Evolutionary conservation across 2,329 filamentous ascomycete species (phyloP).

Genomic region (Phyllosticta citriasiana): DNA sequence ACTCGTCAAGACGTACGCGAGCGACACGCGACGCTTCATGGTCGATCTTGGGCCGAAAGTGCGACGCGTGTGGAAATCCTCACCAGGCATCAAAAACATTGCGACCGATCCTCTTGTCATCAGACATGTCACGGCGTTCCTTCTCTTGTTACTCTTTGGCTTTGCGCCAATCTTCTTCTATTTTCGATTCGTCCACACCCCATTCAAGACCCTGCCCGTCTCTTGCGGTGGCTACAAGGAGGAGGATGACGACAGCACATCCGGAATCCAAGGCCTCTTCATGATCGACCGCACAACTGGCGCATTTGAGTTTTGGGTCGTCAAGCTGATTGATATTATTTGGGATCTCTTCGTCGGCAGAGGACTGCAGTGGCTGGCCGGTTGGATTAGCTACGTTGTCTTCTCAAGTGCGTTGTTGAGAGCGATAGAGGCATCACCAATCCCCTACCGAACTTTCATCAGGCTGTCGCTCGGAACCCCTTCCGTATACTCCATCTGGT

Average conservation of each 20-base stretch:
- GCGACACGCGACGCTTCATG: too few relatives aligned
- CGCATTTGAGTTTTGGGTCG: constrained; percentile 20
- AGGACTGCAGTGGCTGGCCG: constrained; percentile 23
- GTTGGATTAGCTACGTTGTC: constrained; percentile 21
- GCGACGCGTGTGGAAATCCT: too few relatives aligned
- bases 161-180: too few relatives aligned
- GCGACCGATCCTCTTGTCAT: too few relatives aligned
- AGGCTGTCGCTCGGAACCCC: constrained; percentile 22
- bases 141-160: too few relatives aligned
- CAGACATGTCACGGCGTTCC: too few relatives aligned
- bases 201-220: background rate
- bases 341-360: constrained; percentile 27
- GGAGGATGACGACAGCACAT: background rate
- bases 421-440: constrained; percentile 24
- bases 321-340: constrained; percentile 25
- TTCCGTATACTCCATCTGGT: constrained; percentile 16
- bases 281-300: constrained; percentile 20
- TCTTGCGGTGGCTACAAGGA: background rate
- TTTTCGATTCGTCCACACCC: background rate
- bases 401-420: constrained; percentile 25
- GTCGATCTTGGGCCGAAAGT: too few relatives aligned
- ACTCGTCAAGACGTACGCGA: too few relatives aligned
- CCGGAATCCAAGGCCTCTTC: constrained; percentile 16
- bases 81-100: too few relatives aligned
- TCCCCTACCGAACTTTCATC: constrained; percentile 26